phyloP scores from a whole-genome alignment of 495 filamentous ascomycete species.

The Penicillium angulare region DNA sequence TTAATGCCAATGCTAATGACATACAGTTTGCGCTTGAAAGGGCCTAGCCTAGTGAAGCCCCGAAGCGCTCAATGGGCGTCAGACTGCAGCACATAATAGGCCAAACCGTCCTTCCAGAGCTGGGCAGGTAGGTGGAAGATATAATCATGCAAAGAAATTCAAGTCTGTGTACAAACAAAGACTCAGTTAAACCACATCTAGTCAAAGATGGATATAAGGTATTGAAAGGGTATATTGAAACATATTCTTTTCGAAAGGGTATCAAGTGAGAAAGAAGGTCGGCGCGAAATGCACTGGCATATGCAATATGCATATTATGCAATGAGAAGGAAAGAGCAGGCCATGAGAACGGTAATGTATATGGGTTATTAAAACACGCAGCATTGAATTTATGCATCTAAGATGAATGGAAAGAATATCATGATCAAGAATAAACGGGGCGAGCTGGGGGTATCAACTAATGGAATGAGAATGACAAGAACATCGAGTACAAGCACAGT shows the following conservation, averaged over 20 bases:
- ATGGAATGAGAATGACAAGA: slow-evolving; percentile 15
- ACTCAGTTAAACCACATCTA: not conserved
- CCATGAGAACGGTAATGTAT: not conserved
- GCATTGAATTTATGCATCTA: slow-evolving; percentile 18
- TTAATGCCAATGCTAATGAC: too few species aligned
- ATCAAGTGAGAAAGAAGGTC: not conserved
- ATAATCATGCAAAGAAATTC: too few species aligned
- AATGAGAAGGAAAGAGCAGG: slow-evolving; percentile 1
- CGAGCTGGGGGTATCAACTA: slow-evolving; percentile 46
- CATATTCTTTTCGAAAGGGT: too few species aligned
- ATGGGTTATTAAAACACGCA: slow-evolving; percentile 19
- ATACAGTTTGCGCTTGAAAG: too few species aligned
- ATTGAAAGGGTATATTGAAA: not conserved
- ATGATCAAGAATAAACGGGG: slow-evolving; percentile 31
- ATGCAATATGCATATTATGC: not conserved
- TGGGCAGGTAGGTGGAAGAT: too few species aligned
- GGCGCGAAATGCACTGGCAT: not conserved
- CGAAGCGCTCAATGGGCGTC: too few species aligned
- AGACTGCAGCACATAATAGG: too few species aligned
- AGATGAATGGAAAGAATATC: too few species aligned
- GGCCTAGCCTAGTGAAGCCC: too few species aligned
- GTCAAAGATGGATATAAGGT: too few species aligned
- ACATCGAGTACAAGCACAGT: slow-evolving; percentile 6
- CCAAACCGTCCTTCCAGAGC: too few species aligned
- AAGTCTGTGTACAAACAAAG: too few species aligned